A percentile compares a stretch with the other conserved stretches of the same genome.
phyloP scores from a whole-genome alignment of 345 rosid species.

The Carallia pectinifolia region DNA sequence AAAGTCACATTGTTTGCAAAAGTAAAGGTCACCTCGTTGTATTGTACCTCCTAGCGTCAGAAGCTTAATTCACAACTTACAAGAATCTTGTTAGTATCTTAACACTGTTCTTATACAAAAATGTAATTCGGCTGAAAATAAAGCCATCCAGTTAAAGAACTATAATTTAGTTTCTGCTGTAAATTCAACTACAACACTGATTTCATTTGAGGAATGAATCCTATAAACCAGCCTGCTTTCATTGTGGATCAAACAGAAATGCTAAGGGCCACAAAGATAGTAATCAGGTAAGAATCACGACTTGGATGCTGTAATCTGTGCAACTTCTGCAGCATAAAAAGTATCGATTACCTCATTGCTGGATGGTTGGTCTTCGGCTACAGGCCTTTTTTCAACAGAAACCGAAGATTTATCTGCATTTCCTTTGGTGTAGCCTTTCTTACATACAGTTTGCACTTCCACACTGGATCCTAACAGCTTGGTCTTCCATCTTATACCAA shows the following conservation, averaged over 20 bases:
- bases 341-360: conserved; percentile 30
- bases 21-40: too few relatives aligned
- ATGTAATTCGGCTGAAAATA: too few relatives aligned
- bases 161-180: too few relatives aligned
- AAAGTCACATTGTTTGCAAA: too few relatives aligned
- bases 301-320: conserved; percentile 26
- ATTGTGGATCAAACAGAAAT: not conserved
- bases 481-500: conserved; percentile 57
- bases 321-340: conserved; percentile 11
- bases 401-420: not conserved
- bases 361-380: conserved; percentile 11
- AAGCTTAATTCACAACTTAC: too few relatives aligned
- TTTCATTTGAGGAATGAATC: not conserved
- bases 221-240: not conserved
- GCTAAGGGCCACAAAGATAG: not conserved
- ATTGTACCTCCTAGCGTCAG: too few relatives aligned
- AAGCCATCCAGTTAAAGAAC: too few relatives aligned
- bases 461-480: conserved; percentile 19
- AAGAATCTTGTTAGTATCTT: too few relatives aligned
- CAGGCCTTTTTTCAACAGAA: conserved; percentile 5
- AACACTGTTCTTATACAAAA: too few relatives aligned
- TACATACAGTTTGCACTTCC: conserved; percentile 15
- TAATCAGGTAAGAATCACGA: not conserved
- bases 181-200: too few relatives aligned
- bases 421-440: not conserved